Evolutionary conservation across 176 grass and related monocot species (phyloP), one percentile per base, ranked within the genome.

Genomic region (Eleusine indica): DNA sequence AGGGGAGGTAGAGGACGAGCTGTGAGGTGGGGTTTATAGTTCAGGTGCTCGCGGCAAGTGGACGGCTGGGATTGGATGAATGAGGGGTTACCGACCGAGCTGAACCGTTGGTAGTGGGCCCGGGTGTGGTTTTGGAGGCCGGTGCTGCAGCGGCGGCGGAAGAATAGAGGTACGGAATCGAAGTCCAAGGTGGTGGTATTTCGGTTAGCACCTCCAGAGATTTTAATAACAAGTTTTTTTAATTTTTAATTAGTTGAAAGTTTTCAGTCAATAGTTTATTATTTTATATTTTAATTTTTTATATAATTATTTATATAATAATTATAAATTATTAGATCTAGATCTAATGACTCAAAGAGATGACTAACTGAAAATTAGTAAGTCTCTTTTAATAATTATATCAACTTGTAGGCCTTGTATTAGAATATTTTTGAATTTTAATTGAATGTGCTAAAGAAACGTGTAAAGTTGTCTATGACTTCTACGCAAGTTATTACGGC

Each of bases 1-100:
- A 47, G 39, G 14, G 52, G 57, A 38, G 48, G 13, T 11, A 47
- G 61, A 22, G 3, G 14, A 5, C 1, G 51, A 71, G 35, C 61
- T 1, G 16, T 7, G n/a, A 6, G 35, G 73, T 44, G 69, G 54
- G 70, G 63, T 66, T 75, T 82, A 75, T 53, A 49, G 67, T 68
- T 3, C 25, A 16, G 22, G 19, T 40, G 67, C 30, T 17, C 41
- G 18, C 46, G 68, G 22, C 37, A 39, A 41, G 71, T 83, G 54
- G 60, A 83, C 30, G 58, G 43, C 57, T 19, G 0, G 0, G 29
- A 65, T 83, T 51, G 49, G 7, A 1, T 3, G 17, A 21, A 1
- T n/a, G 25, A 2, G 16, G 57, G 44, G 29, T 47, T 38, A 15
- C 18, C 1, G 49, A 12, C 1, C 6, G 1, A 73, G 48, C 69